Percentiles rank a stretch among this genome's conserved stretches.
Evolutionary conservation across 1,139 yeast genomes (phyloP).

Genomic region (Yamadazyma conglobata): DNA sequence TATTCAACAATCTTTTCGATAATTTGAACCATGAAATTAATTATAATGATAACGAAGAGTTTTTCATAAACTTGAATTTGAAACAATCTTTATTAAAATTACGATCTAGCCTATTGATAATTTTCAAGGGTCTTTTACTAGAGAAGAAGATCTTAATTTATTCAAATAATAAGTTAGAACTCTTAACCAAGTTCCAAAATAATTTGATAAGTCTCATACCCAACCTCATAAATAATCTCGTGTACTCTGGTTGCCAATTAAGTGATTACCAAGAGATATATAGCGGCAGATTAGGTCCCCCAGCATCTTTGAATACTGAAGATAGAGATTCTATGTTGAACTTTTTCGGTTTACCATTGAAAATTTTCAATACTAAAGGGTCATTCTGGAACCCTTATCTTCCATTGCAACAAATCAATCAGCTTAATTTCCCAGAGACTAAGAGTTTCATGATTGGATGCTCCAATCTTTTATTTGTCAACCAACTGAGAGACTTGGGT

Average conservation of each 20-base stretch:
- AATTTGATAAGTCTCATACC: constrained; percentile 73
- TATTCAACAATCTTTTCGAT: constrained; percentile 71
- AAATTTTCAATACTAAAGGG: constrained; percentile 74
- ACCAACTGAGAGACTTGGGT: constrained; percentile 58
- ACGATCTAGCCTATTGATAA: constrained; percentile 56
- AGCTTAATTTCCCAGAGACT: constrained; percentile 55
- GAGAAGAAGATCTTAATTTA: constrained; percentile 69
- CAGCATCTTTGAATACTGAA: constrained; percentile 72
- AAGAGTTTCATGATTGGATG: constrained; percentile 79
- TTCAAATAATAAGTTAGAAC: constrained; percentile 76
- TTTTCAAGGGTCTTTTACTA: constrained; percentile 72
- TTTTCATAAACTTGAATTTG: constrained; percentile 72
- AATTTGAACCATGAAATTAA: constrained; percentile 50
- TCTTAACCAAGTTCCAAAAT: constrained; percentile 74
- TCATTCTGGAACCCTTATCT: constrained; percentile 90
- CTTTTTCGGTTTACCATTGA: constrained; percentile 86
- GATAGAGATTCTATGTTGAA: constrained; percentile 72
- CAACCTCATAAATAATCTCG: constrained; percentile 65
- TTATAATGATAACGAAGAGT: constrained; percentile 35
- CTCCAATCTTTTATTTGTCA: constrained; percentile 75
- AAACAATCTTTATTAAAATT: constrained; percentile 62
- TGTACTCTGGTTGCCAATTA: constrained; percentile 78
- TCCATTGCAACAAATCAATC: constrained; percentile 86
- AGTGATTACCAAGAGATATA: constrained; percentile 51
- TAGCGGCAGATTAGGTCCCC: constrained; percentile 49